A percentile compares a stretch with the other conserved stretches of the same genome.
These are phyloP conservation scores for Zelonia costaricensis DNA, from an alignment of 208 protist genomes.

Conservation along the genomic window DNA sequence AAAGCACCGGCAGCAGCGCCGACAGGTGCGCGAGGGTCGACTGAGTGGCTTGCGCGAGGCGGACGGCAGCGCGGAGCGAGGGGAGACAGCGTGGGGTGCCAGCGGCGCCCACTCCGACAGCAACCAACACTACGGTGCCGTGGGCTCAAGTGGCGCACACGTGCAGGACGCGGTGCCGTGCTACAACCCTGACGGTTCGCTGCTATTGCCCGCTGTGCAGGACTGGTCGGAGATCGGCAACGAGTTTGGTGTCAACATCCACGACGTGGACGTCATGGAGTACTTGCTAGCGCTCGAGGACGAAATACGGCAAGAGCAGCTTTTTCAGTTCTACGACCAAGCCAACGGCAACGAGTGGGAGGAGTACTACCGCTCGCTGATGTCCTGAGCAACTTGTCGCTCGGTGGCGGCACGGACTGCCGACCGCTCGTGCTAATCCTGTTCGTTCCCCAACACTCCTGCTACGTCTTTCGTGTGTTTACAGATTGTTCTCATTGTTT, in stretches of 20 bases:
- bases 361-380: slow-evolving; percentile 63
- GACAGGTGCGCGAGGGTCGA: slow-evolving; percentile 17
- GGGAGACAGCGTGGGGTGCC: background rate
- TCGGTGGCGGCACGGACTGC: too few species aligned
- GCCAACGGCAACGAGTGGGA: slow-evolving; percentile 63
- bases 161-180: background rate
- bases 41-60: slow-evolving; percentile 23
- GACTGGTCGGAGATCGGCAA: slow-evolving; percentile 52
- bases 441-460: too few species aligned
- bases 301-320: slow-evolving; percentile 73
- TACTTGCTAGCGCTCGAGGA: slow-evolving; percentile 75
- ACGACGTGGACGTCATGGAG: slow-evolving; percentile 48
- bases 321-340: slow-evolving; percentile 66
- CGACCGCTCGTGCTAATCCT: too few species aligned
- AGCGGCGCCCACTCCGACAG: background rate
- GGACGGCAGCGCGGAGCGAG: background rate
- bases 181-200: background rate
- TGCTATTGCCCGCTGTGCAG: slow-evolving; percentile 12
- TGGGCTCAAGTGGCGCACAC: background rate
- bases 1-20: slow-evolving; percentile 31
- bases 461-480: too few species aligned
- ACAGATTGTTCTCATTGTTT: too few species aligned
- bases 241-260: slow-evolving; percentile 63
- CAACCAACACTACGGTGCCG: background rate
- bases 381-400: slow-evolving; percentile 4